Evolutionary conservation across 2,329 filamentous ascomycete species (phyloP), one percentile per base, ranked within the genome.

Genomic region (Cladophialophora immunda): DNA sequence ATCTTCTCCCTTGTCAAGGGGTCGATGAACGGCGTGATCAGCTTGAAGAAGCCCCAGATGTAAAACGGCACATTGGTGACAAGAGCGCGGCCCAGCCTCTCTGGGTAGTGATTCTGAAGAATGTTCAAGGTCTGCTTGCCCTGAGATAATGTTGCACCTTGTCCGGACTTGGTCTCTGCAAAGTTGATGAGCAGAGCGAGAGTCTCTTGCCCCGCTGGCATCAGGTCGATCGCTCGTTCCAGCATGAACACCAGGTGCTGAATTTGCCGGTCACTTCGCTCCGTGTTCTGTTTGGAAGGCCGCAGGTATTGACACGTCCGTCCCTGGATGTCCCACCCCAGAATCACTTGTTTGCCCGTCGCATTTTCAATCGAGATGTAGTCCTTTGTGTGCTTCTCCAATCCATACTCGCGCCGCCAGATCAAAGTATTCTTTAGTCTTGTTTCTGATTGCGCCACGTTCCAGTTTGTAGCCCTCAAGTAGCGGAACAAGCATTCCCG

Each of bases 191-290:
- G 83, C 64, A 99, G 84, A 52, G 92, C 91, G 66, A 97, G 80
- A 56, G 88, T 95, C 81, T 98, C 95, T 77, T 97, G 92, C 15
- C 91, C 91, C 0, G 94, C 85, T 0, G 91, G 90, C 88, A 96
- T 93, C 69, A 98, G 81, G 73, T 97, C 94, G 71, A 97, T 88
- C 36, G 92, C 89, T 41, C 92, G 87, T 83, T 99, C 95, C 50
- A 98, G 81, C 94, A 98, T 97, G 82, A 91, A 99, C 60, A 97
- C 93, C 68, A 99, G 83, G 78, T 98, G 94, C 80, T 99, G 90
- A 63, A 97, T 89, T 81, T 98, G 95, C 73, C 92, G 87, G 41
- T 93, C 92, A 68, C 89, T 91, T 64, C 89, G 86, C 73, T 96
- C 90, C 1, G 95, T 98, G 83, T 99, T 99, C 81, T 99, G 95